Percentiles rank a stretch among this genome's conserved stretches.
Evolutionary conservation across 352 stramenopile genomes (phyloP).

Genomic region (Blastocystis hominis): DNA sequence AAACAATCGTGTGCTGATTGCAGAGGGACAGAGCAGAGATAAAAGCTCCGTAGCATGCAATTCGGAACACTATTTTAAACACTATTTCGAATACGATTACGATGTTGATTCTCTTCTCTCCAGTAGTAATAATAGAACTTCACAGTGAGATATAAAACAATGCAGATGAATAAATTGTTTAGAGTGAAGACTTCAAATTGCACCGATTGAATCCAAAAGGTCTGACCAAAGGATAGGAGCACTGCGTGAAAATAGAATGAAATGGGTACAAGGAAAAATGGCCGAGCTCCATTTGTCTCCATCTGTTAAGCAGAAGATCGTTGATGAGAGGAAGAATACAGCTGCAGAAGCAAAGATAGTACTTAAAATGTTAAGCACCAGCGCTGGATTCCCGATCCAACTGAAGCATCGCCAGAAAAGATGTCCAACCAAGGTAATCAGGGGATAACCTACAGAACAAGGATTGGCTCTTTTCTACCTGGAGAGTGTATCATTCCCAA

Average conservation of each 20-base stretch:
- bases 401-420: constrained; percentile 3
- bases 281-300: neutral
- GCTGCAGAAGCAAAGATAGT: constrained; percentile 18
- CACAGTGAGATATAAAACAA: constrained; percentile 24
- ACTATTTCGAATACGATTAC: neutral
- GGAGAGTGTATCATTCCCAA: constrained; percentile 35
- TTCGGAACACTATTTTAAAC: constrained; percentile 23
- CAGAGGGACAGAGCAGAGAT: constrained; percentile 4
- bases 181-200: constrained; percentile 58
- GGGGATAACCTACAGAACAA: constrained; percentile 23
- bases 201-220: constrained; percentile 46
- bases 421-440: constrained; percentile 52
- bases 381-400: neutral
- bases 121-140: constrained; percentile 47
- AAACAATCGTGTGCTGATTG: constrained; percentile 56
- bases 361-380: constrained; percentile 27
- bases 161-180: constrained; percentile 54
- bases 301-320: constrained; percentile 44
- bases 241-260: neutral
- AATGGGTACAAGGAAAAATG: neutral
- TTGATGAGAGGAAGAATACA: constrained; percentile 6
- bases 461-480: neutral
- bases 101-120: neutral
- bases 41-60: constrained; percentile 11
- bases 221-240: constrained; percentile 45